Base-by-base conservation (phyloP, 768 basidiomycete genomes). In the Termitomyces eurrhizus region DNA sequence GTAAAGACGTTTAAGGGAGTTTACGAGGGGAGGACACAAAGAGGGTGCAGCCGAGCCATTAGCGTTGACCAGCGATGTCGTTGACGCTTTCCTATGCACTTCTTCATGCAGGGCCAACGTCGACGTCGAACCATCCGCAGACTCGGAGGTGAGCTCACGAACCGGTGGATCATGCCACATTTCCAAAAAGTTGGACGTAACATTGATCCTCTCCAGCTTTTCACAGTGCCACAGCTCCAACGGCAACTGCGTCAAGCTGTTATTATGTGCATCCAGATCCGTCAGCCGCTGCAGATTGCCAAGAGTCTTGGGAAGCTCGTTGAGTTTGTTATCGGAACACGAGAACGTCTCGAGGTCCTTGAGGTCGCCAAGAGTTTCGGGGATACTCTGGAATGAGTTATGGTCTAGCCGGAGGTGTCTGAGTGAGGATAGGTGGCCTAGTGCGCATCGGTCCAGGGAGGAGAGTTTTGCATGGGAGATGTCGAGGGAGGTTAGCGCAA, bases 281-380 rank as follows among this genome's bases (percentile, higher is more conserved):
- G 88, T 83, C 11, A 98, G 81, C 46, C 84, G 86, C 73, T 85
- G 84, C 49, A 98, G 78, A 9, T 78, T 77, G 14, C 93, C 93
- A 52, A 98, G 87, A 45, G 83, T 85, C 12, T 78, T 71, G 0
- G 97, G 97, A 0, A 98, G 80, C 16, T 80, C 73, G 57, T 85
- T 84, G 21, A 99, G 81, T 64, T 88, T 83, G 74, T 98, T 98
- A 72, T 98, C 92, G n/a, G 92, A 91, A 69, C 92, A 93, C 12
- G 90, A 90, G 7, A 99, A 82, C 0, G 75, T 78, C 65, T 87
- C 79, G 37, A 99, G 84, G 60, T 82, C 82, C 29, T 72, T 75
- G 45, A 98, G 84, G 24, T 87, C 82, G 50, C 90, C 92, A 9
- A 98, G 74, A 32, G 85, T 83, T n/a, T 94, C 87, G 0, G 96